Base-by-base conservation (phyloP, 1,284 basidiomycete genomes). In the Cystobasidiaceae sp. region DNA sequence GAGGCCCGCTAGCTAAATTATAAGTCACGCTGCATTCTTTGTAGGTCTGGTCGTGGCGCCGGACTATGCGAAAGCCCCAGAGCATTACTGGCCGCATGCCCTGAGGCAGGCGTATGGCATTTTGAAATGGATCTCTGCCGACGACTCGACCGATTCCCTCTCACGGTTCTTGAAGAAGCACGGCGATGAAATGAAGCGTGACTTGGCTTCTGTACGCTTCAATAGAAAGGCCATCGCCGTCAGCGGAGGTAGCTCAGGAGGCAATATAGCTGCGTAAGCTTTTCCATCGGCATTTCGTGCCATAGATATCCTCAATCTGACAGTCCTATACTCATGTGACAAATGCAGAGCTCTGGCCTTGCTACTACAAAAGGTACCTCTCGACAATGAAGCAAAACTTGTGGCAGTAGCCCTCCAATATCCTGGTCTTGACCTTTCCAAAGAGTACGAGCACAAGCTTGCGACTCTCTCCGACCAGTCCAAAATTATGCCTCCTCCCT, bases 21-120 rank as follows among this genome's bases (percentile, higher is more conserved):
- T 21, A 8, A 21, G 30, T 23, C 39, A 27, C 1, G 23, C 28
- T 44, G 4, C 1, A 6, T 45, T 13, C 21, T 17, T 2, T 5
- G 23, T 48, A 61, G 59, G 59, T 41, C 54, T 63, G 17, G 60
- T 63, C 3, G 17, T 63, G n/a, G 60, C 60, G 34, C 60, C 60
- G 4, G 60, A 63, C 41, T 63, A 63, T 34, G 60, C 49, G n/a
- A 63, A 63, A 34, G 60, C 60, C 2, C 60, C 60, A 7, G 60
- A 63, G 32, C 34, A 50, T 30, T 55, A 63, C 50, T 63, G 30
- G 37, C 60, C 60, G 21, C 51, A 63, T 21, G 60, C 60, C 9
- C 39, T 63, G 32, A 32, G 60, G 21, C 60, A 63, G 43, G 49
- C 60, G 13, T 49, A 63, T 41, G 44, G 39, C 21, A 50, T 63